Conservation (phyloP, 225 moss, liverwort and hornwort genomes). For the Polytrichum formosum region DNA sequence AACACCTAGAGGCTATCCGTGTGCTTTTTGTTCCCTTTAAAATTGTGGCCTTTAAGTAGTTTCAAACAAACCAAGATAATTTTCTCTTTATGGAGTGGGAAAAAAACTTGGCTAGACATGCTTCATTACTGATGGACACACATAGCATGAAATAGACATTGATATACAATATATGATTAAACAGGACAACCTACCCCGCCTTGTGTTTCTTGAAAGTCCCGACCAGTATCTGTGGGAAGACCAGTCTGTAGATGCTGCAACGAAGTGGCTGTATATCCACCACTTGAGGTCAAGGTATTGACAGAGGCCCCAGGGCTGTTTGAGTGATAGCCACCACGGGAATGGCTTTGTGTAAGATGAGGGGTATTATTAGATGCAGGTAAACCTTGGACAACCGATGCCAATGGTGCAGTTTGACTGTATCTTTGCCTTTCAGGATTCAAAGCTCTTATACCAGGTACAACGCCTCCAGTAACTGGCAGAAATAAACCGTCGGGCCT, state of each 20-base stretch:
- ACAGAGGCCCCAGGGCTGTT: slow-evolving; percentile 23
- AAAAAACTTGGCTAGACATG: too few relatives aligned
- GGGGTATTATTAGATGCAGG: slow-evolving; percentile 37
- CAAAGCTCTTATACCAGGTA: slow-evolving; percentile 19
- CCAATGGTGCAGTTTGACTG: slow-evolving; percentile 25
- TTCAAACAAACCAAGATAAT: too few relatives aligned
- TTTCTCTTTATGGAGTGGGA: too few relatives aligned
- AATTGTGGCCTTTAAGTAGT: too few relatives aligned
- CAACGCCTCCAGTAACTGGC: slow-evolving; percentile 16
- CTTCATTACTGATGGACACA: too few relatives aligned
- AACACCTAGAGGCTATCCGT: too few relatives aligned
- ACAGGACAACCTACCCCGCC: slow-evolving; percentile 1
- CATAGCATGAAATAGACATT: too few relatives aligned
- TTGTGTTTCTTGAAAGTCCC: background rate
- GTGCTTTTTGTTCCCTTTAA: too few relatives aligned
- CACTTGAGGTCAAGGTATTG: slow-evolving; percentile 28
- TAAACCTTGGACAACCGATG: slow-evolving; percentile 34
- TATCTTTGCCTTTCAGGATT: slow-evolving; percentile 23
- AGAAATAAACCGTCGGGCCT: slow-evolving; percentile 18
- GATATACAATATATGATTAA: too few relatives aligned
- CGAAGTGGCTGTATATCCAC: slow-evolving; percentile 22
- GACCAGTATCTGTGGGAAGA: slow-evolving; percentile 1
- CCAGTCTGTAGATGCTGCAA: slow-evolving; percentile 31
- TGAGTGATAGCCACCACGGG: slow-evolving; percentile 24
- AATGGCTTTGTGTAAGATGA: slow-evolving; percentile 15